Evolutionary conservation across 2,329 filamentous ascomycete species (phyloP), one percentile per base, ranked within the genome.

Genomic region (Hymenoscyphus repandus): DNA sequence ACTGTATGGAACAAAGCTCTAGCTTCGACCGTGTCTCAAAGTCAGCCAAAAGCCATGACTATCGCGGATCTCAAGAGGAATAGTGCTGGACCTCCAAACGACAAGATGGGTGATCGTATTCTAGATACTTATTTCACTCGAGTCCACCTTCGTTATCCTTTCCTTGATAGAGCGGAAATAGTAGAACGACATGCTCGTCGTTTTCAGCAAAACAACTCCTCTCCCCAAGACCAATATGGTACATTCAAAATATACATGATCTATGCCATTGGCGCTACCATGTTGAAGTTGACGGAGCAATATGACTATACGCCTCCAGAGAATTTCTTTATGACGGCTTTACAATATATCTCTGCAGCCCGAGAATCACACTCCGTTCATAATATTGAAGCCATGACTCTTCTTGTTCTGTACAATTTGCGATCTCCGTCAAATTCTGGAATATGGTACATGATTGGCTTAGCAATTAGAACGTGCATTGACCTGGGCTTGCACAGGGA

Each of bases 401-500:
- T 78, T 12, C 46, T 58, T 13, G 73, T 77, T 2, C 63, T 78
- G 3, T 78, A 77, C 54, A 75, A 78, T 57, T 65, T 78, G 2
- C 70, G 75, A 6, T 75, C 72, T 1, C 69, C 72, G 9, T 75
- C 74, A 0, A 74, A 73, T 31, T 72, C 74, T 51, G 75, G 74
- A 7, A 68, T 78, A 44, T 78, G 74, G 75, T 77, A 77, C 57
- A 74, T 78, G 69, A 74, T 77, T 38, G 75, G 75, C 11, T 66
- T 78, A 15, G 74, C 75, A 2, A 77, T 78, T 72, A 70, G 74
- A 37, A 77, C 73, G 6, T 73, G 72, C 47, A 75, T 78, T 44
- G 75, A 77, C 50, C 66, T 78, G 2, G 75, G 75, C 5, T 65
- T 78, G 27, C 75, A 78, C 52, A 67, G 73, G 41, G 73, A 71